These are phyloP conservation scores for Xylaria telfairii DNA, from an alignment of 495 filamentous ascomycete genomes.

Conservation along the genomic window DNA sequence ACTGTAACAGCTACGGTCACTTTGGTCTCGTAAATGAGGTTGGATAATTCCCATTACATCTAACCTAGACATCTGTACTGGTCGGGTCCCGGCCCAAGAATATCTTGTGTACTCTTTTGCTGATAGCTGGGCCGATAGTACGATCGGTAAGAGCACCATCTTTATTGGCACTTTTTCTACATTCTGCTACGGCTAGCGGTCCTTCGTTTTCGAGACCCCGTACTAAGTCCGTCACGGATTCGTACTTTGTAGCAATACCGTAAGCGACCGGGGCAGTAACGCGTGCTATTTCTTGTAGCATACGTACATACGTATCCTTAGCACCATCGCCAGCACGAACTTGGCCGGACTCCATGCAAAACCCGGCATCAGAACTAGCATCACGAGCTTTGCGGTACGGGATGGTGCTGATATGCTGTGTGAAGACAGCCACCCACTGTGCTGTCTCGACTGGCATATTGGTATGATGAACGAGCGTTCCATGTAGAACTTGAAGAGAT, in stretches of 20 bases:
- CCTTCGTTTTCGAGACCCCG: slow-evolving; percentile 65
- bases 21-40: not conserved
- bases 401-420: slow-evolving; percentile 78
- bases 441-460: slow-evolving; percentile 66
- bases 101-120: slow-evolving; percentile 73
- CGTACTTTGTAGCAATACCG: slow-evolving; percentile 69
- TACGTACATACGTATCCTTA: slow-evolving; percentile 73
- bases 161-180: slow-evolving; percentile 70
- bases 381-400: slow-evolving; percentile 65
- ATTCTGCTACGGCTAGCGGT: slow-evolving; percentile 63
- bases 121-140: slow-evolving; percentile 72
- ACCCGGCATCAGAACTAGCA: slow-evolving; percentile 59
- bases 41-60: not conserved
- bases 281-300: slow-evolving; percentile 79
- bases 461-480: slow-evolving; percentile 77
- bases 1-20: not conserved
- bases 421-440: slow-evolving; percentile 80
- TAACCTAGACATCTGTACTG: slow-evolving; percentile 67
- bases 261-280: slow-evolving; percentile 77
- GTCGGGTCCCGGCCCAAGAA: slow-evolving; percentile 71
- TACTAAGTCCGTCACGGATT: slow-evolving; percentile 62
- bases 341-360: slow-evolving; percentile 86
- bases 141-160: slow-evolving; percentile 70
- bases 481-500: slow-evolving; percentile 70
- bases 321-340: slow-evolving; percentile 74